Evolutionary conservation across 495 filamentous ascomycete species (phyloP).

Genomic region (Pseudoneurospora amorphoporcata): DNA sequence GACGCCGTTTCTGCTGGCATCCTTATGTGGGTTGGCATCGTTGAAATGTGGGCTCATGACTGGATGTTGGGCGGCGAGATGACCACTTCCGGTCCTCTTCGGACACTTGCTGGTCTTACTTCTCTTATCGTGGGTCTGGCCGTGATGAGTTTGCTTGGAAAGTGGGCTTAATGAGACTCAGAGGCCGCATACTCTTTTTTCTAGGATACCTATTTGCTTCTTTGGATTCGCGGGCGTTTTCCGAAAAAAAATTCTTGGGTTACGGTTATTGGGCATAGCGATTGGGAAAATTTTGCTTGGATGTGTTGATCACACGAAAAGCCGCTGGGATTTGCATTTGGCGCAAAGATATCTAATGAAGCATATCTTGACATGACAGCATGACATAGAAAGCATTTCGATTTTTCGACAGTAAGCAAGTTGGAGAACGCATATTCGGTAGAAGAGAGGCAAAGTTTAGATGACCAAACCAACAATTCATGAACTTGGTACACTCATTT

Average conservation of each 20-base stretch:
- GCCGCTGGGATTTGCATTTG: background rate
- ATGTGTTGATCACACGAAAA: background rate
- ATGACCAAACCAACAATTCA: background rate
- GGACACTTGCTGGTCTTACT: constrained; percentile 12
- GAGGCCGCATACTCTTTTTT: background rate
- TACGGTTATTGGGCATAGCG: background rate
- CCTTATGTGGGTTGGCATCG: constrained; percentile 47
- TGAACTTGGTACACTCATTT: background rate
- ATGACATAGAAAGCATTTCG: background rate
- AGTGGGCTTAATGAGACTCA: constrained; percentile 18
- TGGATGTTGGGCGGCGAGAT: constrained; percentile 36
- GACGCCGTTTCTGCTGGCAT: constrained; percentile 49
- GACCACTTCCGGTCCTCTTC: constrained; percentile 10
- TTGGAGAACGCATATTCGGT: background rate
- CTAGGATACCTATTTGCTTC: background rate
- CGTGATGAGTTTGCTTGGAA: constrained; percentile 25
- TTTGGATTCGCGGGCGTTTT: background rate
- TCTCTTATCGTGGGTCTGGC: constrained; percentile 16
- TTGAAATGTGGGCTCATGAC: constrained; percentile 50
- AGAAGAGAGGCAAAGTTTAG: background rate
- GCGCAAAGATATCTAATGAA: background rate
- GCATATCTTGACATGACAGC: background rate
- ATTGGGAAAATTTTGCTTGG: background rate
- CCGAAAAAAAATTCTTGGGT: background rate
- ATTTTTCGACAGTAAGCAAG: background rate